These are phyloP conservation scores for Mimosa bimucronata DNA, from an alignment of 306 rosid species.

Conservation along the genomic window DNA sequence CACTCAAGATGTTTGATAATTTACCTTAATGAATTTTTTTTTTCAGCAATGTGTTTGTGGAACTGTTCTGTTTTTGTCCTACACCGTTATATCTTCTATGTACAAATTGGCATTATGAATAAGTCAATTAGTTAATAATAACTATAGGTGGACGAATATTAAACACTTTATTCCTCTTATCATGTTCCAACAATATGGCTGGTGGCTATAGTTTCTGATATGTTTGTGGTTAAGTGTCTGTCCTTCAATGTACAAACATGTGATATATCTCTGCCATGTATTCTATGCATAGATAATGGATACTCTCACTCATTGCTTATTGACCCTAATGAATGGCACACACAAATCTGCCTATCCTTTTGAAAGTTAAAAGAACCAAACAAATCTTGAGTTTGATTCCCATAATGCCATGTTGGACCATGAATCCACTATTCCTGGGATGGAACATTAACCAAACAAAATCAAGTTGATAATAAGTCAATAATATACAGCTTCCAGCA, in stretches of 20 bases:
- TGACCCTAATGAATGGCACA: constrained; percentile 16
- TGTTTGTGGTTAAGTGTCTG: neutral
- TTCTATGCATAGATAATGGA: neutral
- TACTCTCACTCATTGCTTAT: constrained; percentile 18
- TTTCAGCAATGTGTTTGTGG: neutral
- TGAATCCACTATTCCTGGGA: constrained; percentile 42
- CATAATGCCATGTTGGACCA: constrained; percentile 45
- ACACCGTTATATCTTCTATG: neutral
- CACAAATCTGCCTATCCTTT: neutral
- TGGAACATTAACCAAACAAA: constrained; percentile 2
- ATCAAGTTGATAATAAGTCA: neutral
- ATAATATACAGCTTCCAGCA: neutral
- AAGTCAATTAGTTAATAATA: neutral
- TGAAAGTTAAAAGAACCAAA: neutral
- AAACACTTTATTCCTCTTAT: neutral
- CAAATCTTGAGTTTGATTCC: constrained; percentile 13
- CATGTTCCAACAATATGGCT: neutral
- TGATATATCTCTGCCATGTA: constrained; percentile 8
- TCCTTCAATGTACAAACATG: neutral
- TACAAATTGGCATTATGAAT: neutral
- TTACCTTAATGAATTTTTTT: neutral
- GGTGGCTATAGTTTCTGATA: neutral
- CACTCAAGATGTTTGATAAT: neutral
- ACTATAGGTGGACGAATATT: neutral
- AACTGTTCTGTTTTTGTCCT: neutral